These are phyloP conservation scores for Cornus florida DNA, from an alignment of 148 eudicot genomes.

Conservation along the genomic window DNA sequence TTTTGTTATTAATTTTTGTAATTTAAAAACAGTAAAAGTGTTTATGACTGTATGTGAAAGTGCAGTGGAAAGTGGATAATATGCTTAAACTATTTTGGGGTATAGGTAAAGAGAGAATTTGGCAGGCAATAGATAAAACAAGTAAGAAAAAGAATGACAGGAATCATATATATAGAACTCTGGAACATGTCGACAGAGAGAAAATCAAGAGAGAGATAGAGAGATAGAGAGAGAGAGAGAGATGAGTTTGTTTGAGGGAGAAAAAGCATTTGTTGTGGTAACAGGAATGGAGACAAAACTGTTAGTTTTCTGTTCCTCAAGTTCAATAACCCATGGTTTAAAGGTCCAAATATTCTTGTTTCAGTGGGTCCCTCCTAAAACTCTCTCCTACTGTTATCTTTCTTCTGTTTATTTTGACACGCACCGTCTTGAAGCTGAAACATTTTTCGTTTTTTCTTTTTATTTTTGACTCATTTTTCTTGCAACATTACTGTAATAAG, in stretches of 20 bases:
- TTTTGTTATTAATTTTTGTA: too few species aligned
- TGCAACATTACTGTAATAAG: too few species aligned
- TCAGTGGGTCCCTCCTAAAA: conserved; percentile 1
- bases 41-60: conserved; percentile 16
- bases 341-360: background rate
- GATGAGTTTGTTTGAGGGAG: too few species aligned
- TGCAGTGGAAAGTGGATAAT: conserved; percentile 7
- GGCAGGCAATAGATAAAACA: conserved; percentile 11
- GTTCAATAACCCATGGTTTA: background rate
- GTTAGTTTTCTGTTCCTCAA: conserved; percentile 12
- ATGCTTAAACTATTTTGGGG: conserved; percentile 21
- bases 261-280: background rate
- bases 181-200: conserved; percentile 10
- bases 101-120: conserved; percentile 22
- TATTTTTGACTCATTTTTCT: too few species aligned
- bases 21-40: conserved; percentile 14
- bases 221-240: background rate
- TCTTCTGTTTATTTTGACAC: background rate
- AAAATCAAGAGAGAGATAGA: background rate
- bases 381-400: background rate
- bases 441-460: too few species aligned
- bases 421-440: too few species aligned
- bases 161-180: conserved; percentile 14
- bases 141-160: background rate
- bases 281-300: conserved; percentile 15